Percentiles rank a stretch among this genome's conserved stretches.
phyloP scores from a whole-genome alignment of 75 land plant species.

The Picea sitchensis region DNA sequence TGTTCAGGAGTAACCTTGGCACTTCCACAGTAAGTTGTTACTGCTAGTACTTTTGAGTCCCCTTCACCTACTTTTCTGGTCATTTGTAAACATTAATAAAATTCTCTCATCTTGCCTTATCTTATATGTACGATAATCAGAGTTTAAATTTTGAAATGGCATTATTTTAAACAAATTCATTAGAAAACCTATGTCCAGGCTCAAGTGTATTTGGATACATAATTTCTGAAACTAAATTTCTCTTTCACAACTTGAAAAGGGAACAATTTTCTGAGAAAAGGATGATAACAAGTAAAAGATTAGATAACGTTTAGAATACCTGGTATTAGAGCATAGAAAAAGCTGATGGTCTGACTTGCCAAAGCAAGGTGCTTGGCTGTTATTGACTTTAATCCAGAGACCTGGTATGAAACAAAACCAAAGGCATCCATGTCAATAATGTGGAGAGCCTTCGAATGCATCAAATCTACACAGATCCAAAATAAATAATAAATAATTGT shows the following conservation, averaged over 20 bases:
- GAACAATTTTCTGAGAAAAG: neutral
- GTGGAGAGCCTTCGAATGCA: neutral
- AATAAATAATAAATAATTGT: neutral
- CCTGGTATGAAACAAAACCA: constrained; percentile 45
- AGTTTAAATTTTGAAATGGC: too few species aligned
- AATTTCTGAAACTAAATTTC: neutral
- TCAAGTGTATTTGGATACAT: neutral
- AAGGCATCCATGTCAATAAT: neutral
- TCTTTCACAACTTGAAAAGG: neutral
- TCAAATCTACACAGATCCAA: neutral
- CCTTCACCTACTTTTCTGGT: too few species aligned
- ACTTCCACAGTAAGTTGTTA: too few species aligned
- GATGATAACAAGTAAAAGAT: neutral
- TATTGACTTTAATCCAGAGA: constrained; percentile 96
- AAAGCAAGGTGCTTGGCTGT: constrained; percentile 95
- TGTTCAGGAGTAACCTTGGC: too few species aligned
- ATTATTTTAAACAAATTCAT: neutral
- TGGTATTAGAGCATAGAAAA: constrained; percentile 81
- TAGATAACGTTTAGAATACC: constrained; percentile 34
- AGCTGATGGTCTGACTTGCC: constrained; percentile 94
- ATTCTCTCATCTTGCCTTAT: too few species aligned
- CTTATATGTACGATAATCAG: too few species aligned
- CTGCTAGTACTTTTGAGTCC: too few species aligned
- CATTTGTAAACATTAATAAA: too few species aligned
- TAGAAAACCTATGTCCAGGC: neutral